Evolutionary conservation across 495 filamentous ascomycete species (phyloP).

Genomic region (Clohesyomyces aquaticus): DNA sequence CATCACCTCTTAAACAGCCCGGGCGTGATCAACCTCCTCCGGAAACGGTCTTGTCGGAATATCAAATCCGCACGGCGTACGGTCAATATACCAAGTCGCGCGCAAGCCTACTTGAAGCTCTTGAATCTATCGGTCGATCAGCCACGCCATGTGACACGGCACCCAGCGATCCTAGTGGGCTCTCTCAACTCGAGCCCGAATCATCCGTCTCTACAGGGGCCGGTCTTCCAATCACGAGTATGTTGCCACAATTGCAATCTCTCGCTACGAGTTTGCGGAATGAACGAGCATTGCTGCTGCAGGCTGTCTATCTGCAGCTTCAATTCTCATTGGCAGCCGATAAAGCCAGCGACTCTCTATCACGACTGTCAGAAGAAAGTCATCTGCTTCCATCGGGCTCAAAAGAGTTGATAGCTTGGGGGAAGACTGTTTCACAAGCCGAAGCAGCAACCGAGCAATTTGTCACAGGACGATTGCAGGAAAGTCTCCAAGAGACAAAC

Average conservation of each 20-base stretch:
- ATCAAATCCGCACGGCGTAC: conserved; percentile 12
- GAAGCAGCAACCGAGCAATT: conserved; percentile 8
- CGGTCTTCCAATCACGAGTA: not conserved
- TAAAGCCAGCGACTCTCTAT: conserved; percentile 32
- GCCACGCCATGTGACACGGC: not conserved
- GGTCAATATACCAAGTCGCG: conserved; percentile 17
- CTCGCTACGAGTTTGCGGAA: conserved; percentile 15
- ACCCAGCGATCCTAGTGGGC: not conserved
- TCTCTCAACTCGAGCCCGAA: not conserved
- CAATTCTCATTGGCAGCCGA: conserved; percentile 40
- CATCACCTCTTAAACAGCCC: conserved; percentile 31
- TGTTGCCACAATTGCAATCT: conserved; percentile 18
- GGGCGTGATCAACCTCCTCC: not conserved
- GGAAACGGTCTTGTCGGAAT: conserved; percentile 14
- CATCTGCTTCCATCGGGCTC: conserved; percentile 44
- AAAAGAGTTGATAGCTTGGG: conserved; percentile 15
- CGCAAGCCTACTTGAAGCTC: conserved; percentile 6
- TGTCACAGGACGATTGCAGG: conserved; percentile 3
- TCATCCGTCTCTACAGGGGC: not conserved
- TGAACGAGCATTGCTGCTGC: conserved; percentile 34
- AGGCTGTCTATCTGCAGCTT: conserved; percentile 36
- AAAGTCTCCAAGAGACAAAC: conserved; percentile 17
- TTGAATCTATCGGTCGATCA: conserved; percentile 12
- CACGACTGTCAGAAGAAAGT: conserved; percentile 45
- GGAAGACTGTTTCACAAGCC: conserved; percentile 11